Conservation (phyloP, 768 basidiomycete genomes). For the Kwoniella europaea region DNA sequence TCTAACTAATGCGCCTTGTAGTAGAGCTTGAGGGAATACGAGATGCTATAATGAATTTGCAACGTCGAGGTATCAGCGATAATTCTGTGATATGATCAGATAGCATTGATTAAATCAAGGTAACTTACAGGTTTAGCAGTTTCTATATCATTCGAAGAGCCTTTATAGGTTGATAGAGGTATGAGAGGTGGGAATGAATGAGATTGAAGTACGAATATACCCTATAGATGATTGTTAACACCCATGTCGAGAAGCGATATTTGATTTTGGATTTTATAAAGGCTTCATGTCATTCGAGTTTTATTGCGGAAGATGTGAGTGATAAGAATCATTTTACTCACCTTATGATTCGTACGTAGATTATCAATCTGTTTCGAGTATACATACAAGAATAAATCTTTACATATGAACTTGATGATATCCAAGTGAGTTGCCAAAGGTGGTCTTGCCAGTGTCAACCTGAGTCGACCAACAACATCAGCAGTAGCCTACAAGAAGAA, state of each 20-base stretch:
- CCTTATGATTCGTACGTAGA: conserved; percentile 89
- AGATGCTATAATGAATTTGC: no score
- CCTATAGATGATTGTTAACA: conserved; percentile 62
- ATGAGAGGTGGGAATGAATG: conserved; percentile 84
- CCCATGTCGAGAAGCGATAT: background rate
- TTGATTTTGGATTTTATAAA: no score
- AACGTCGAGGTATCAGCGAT: no score
- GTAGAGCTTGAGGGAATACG: conserved; percentile 79
- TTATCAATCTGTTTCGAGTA: conserved; percentile 98
- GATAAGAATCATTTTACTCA: conserved; percentile 61
- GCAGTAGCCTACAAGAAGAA: background rate
- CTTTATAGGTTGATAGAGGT: conserved; percentile 79
- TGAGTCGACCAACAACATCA: conserved; percentile 50
- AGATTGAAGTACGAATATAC: conserved; percentile 91
- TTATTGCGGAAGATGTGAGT: no score
- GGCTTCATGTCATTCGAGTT: no score
- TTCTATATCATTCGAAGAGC: conserved; percentile 72
- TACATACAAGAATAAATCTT: conserved; percentile 88
- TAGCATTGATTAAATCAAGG: no score
- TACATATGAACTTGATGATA: conserved; percentile 92
- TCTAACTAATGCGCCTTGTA: conserved; percentile 78
- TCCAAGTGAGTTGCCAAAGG: conserved; percentile 84
- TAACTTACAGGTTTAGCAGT: conserved; percentile 69
- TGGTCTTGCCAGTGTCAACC: conserved; percentile 74
- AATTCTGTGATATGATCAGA: no score